A percentile compares a stretch with the other conserved stretches of the same genome.
phyloP scores from a whole-genome alignment of 23 red algal genomes.

The Cyanidium caldarium region DNA sequence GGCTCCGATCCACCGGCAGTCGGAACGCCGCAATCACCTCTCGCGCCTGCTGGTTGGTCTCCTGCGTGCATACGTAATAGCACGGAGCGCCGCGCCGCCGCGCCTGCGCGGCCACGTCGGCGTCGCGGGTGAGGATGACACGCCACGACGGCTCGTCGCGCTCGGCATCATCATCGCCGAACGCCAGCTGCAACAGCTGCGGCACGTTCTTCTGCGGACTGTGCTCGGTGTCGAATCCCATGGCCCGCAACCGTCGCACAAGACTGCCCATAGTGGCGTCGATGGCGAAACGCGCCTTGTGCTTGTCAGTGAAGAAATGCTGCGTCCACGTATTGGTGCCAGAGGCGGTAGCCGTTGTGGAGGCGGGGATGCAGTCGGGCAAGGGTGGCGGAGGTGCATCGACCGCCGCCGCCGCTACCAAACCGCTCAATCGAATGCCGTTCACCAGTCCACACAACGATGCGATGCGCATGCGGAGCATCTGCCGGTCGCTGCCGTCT shows the following conservation, averaged over 20 bases:
- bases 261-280: background rate
- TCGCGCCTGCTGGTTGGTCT: background rate
- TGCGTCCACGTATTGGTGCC: no score
- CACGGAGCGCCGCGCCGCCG: background rate
- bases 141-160: background rate
- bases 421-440: no score
- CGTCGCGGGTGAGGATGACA: constrained; percentile 2
- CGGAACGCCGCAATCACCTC: background rate
- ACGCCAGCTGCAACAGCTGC: background rate
- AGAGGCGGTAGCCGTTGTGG: no score
- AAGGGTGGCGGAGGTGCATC: no score
- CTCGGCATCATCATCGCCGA: background rate
- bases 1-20: background rate
- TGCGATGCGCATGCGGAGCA: background rate
- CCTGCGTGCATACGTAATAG: background rate
- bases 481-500: background rate
- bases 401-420: no score
- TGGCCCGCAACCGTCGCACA: background rate
- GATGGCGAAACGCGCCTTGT: background rate
- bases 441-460: background rate
- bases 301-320: background rate
- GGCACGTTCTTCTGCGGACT: background rate
- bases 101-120: background rate
- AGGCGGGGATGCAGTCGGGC: no score
- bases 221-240: background rate